Evolutionary conservation across 2,329 filamentous ascomycete species (phyloP), one percentile per base, ranked within the genome.

Genomic region (Trichoderma atroviride): DNA sequence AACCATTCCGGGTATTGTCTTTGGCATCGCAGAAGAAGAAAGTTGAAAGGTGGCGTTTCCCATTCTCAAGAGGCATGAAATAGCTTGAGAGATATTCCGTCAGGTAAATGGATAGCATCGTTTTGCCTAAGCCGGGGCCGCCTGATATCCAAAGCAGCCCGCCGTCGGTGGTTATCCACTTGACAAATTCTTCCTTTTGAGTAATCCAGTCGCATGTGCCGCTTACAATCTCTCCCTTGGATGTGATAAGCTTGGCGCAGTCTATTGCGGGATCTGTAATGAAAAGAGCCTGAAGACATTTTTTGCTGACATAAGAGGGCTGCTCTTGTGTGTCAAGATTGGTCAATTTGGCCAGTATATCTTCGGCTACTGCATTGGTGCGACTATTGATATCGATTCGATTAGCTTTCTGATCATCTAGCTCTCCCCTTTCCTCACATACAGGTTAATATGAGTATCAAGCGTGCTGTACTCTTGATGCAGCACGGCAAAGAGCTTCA

Each of bases 101-200:
- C 0, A 68, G 57, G 31, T 55, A 55, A n/a, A 68, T 61, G 0
- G 65, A 61, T 7, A 68, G 16, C 65, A 68, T 68, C 3, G 65
- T 68, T 27, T 68, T 68, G 0, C 65, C 65, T 1, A 56, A 13
- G 16, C 65, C 65, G 9, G 65, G 65, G 10, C 65, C 65, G 2
- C 65, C 65, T 2, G 57, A 61, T 59, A 68, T 62, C 65, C 65
- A 68, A 13, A 68, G 65, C 29, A 68, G 31, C 3, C 65, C 65
- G 0, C 56, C 57, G 0, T 40, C 10, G 3, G 65, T 62, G 6
- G 4, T 31, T 19, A 1, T n/a, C 65, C 65, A 68, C 33, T 68
- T n/a, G 27, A 50, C 2, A n/a, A 68, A 68, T 5, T 68, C 57
- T 5, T 35, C 27, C 0, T 24, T 56, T 19, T 56, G 16, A 0